Conservation (phyloP, 495 filamentous ascomycete species). For the Podospora conica region DNA sequence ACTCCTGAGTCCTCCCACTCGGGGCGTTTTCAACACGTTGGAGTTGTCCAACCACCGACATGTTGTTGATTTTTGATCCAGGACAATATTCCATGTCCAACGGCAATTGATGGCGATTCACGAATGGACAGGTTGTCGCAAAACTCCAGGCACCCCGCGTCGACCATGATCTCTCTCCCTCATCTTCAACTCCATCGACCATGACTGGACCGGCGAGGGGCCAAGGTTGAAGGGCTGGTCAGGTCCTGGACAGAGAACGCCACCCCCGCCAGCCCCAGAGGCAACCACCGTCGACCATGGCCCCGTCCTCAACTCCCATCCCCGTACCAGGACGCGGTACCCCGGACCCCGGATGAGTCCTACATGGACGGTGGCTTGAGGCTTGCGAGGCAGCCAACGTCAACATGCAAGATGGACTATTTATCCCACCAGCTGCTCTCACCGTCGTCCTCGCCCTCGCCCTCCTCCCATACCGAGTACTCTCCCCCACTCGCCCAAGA, state of each 20-base stretch:
- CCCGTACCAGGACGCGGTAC: not conserved
- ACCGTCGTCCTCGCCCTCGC: too few relatives aligned
- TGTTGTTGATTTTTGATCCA: too few relatives aligned
- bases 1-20: too few relatives aligned
- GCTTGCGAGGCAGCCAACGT: slow-evolving; percentile 2
- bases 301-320: not conserved
- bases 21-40: not conserved
- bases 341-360: slow-evolving; percentile 6
- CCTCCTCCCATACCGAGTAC: too few relatives aligned
- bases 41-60: not conserved
- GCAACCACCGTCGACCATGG: slow-evolving; percentile 8
- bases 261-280: slow-evolving; percentile 2
- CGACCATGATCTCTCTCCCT: not conserved
- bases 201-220: too few relatives aligned
- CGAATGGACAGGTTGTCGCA: too few relatives aligned
- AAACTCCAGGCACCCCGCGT: not conserved
- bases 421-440: not conserved
- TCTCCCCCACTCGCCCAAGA: not conserved
- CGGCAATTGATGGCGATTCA: too few relatives aligned
- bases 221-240: not conserved
- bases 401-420: not conserved
- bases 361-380: not conserved
- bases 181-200: too few relatives aligned
- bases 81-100: too few relatives aligned
- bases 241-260: not conserved